Percentiles rank a stretch among this genome's conserved stretches.
phyloP scores from a whole-genome alignment of 177 flowering plant genomes.

The Telopea speciosissima region DNA sequence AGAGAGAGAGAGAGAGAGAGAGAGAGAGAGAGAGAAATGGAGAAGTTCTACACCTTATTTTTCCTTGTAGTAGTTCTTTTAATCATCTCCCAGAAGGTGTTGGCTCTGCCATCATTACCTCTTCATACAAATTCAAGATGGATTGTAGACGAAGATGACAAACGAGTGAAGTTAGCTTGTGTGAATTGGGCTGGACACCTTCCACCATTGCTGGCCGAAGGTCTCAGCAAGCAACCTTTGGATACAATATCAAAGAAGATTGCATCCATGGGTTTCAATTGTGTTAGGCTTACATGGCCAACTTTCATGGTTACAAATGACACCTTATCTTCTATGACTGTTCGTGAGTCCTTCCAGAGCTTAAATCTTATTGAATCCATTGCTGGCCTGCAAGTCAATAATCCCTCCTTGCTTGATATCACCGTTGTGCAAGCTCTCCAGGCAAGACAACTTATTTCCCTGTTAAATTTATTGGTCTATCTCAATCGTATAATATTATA shows the following conservation, averaged over 20 bases:
- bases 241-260: not conserved
- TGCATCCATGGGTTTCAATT: not conserved
- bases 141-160: not conserved
- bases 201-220: not conserved
- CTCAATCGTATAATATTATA: too few relatives aligned
- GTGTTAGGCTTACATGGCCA: not conserved
- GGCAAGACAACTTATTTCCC: conserved; percentile 29
- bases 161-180: not conserved
- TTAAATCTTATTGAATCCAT: conserved; percentile 51
- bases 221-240: not conserved
- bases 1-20: too few relatives aligned
- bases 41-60: not conserved
- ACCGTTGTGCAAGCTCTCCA: conserved; percentile 60
- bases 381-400: conserved; percentile 54
- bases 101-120: not conserved
- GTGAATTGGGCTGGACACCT: not conserved
- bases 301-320: not conserved
- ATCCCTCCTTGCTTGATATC: conserved; percentile 63
- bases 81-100: not conserved
- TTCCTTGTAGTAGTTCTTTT: not conserved
- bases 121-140: not conserved
- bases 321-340: conserved; percentile 25
- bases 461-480: too few relatives aligned
- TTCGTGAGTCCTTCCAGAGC: conserved; percentile 49
- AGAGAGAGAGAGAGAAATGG: too few relatives aligned